These are phyloP conservation scores for Moelleriella libera DNA, from an alignment of 2,329 filamentous ascomycete species.

Conservation along the genomic window DNA sequence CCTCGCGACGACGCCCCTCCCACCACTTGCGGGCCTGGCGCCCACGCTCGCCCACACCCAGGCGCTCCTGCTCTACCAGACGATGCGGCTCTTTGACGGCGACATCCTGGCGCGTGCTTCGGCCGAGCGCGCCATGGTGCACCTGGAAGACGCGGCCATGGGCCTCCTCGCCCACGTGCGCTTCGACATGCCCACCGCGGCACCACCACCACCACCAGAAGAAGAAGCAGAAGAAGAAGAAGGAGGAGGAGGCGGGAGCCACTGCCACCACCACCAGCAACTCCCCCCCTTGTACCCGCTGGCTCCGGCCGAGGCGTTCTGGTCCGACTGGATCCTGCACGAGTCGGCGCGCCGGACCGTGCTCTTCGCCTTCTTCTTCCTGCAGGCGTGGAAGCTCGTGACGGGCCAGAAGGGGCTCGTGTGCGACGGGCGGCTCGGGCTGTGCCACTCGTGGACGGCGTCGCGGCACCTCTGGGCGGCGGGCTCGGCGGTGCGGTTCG, in stretches of 20 bases:
- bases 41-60: slow-evolving; percentile 28
- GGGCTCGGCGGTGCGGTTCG: slow-evolving; percentile 19
- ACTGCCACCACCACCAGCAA: no score
- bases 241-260: no score
- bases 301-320: slow-evolving; percentile 27
- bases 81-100: slow-evolving; percentile 35
- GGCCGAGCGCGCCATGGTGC: slow-evolving; percentile 19
- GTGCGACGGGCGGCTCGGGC: slow-evolving; percentile 15
- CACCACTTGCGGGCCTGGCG: slow-evolving; percentile 12
- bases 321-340: slow-evolving; percentile 35
- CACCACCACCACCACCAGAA: not conserved
- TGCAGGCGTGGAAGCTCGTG: slow-evolving; percentile 21
- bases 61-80: slow-evolving; percentile 33
- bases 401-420: slow-evolving; percentile 10
- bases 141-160: slow-evolving; percentile 18
- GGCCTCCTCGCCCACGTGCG: slow-evolving; percentile 17
- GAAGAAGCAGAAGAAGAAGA: no score
- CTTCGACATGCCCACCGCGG: slow-evolving; percentile 11
- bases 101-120: slow-evolving; percentile 26
- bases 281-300: slow-evolving; percentile 19
- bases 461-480: slow-evolving; percentile 24
- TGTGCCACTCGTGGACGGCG: slow-evolving; percentile 23
- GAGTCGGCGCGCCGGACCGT: slow-evolving; percentile 39
- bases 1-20: slow-evolving; percentile 17
- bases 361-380: slow-evolving; percentile 31